Base-by-base conservation (phyloP, 2,329 filamentous ascomycete species). In the Hypoxylon sp. region DNA sequence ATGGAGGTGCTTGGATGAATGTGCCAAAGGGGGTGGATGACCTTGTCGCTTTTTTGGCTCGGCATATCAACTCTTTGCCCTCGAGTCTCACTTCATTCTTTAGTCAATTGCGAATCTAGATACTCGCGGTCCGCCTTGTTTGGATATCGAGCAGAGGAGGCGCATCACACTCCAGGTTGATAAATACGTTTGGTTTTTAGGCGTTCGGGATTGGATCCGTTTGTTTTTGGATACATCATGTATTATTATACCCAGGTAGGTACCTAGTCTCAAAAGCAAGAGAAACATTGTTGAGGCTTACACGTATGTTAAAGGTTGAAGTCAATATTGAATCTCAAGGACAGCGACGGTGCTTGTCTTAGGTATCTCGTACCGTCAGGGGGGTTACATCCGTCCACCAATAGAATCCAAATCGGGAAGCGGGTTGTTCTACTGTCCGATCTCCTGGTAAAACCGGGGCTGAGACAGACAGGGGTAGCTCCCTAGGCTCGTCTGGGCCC, bases 401-500 rank as follows among this genome's bases (percentile, higher is more conserved):
- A 58, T 64, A 42, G 18, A 32, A 64, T 26, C 16, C 16, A 9
- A 24, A 54, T 64, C 63, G 66, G 66, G 32, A 32, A 46, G 52
- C 66, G 66, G 66, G 40, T 32, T 38, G 42, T 33, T 38, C 24
- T 61, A 69, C 42, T 66, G 60, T 56, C 66, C 66, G 66, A 59
- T 51, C 45, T 28, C 14, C 38, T 30, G 53, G 56, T 52, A 57
- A 56, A 53, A 40, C 44, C 16, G 30, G 52, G 51, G 32, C 26
- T 42, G 26, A 24, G 48, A 36, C 24, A 56, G 28, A 51, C 22
- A 55, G 46, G 56, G 46, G 44, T 46, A 45, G 42, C 40, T 53
- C 22, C 32, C 14, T n/a, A 16, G 40, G 33, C 9, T 28, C 46
- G 12, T 30, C 30, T 49, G 24, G 16, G 14, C 20, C 33, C 42